Base-by-base conservation (phyloP, 345 rosid genomes). In the Euphorbia pulcherrima region DNA sequence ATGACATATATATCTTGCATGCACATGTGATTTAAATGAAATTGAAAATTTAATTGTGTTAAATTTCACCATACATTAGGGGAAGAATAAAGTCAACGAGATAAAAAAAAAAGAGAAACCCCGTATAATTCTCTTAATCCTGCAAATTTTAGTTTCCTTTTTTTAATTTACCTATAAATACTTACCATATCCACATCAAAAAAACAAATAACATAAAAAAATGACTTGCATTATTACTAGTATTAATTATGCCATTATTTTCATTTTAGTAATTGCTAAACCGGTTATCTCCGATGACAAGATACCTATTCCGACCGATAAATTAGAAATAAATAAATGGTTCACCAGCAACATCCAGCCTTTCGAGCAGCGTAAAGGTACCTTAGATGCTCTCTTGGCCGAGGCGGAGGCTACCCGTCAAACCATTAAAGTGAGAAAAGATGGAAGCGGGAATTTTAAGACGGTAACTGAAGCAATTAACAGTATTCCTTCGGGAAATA, bases 381-480 rank as follows among this genome's bases (percentile, higher is more conserved):
- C 69, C 29, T 28, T 89, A 26, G 83, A 90, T 75, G 74, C 85
- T 0, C 72, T 70, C 57, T 86, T 87, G 0, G 72, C 10, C 8
- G 78, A 70, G 0, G 91, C 91, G 0, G 93, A 90, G 72, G 75
- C 78, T 7, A 2, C 12, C 0, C 62, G 62, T 39, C 82, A 33
- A 58, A 62, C 65, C 16, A 83, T 87, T 53, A 83, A 33, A 75
- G 89, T 89, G 7, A 33, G 57, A 3, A 23, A 75, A 58, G 82
- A 80, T 47, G 90, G 92, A 27, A 75, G 68, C 8, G 89, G 89
- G 6, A 69, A 85, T 5, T 84, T 82, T 76, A 73, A 69, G 63
- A 87, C 79, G 0, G 27, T 90, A 48, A 69, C 62, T 4, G 90
- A 77, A 11, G 97, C 97, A 27, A 66, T 88, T 21, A 59, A 71